Conservation (phyloP, 129 eudicot genomes). For the Arctium lappa region DNA sequence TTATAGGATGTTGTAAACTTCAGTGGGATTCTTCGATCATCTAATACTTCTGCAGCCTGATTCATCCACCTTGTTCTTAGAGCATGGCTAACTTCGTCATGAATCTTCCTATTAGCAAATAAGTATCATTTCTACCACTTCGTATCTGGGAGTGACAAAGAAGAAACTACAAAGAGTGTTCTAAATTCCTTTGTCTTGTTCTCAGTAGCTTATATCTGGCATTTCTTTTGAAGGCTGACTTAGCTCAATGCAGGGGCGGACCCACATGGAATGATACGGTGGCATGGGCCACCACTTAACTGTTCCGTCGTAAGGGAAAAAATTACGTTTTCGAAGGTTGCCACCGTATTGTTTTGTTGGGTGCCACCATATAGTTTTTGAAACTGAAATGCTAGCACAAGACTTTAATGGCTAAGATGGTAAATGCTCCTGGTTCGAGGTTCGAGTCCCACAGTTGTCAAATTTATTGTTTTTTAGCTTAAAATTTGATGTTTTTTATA, state of each 20-base stretch:
- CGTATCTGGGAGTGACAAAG: not conserved
- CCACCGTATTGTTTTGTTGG: too few species aligned
- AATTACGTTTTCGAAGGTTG: too few species aligned
- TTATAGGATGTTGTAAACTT: not conserved
- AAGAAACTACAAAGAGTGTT: not conserved
- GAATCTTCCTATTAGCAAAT: not conserved
- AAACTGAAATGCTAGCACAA: too few species aligned
- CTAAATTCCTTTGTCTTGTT: not conserved
- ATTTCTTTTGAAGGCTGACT: not conserved
- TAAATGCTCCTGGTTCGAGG: too few species aligned
- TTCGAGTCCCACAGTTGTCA: too few species aligned
- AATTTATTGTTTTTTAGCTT: too few species aligned
- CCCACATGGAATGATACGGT: too few species aligned
- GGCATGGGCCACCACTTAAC: too few species aligned
- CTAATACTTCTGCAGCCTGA: not conserved
- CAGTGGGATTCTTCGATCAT: not conserved
- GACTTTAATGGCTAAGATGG: too few species aligned
- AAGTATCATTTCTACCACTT: not conserved
- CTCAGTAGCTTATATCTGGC: not conserved
- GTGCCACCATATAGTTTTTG: too few species aligned
- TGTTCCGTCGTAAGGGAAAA: too few species aligned
- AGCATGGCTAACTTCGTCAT: not conserved
- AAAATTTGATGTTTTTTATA: too few species aligned
- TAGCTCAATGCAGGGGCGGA: not conserved
- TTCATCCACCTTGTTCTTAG: not conserved